Conservation (phyloP, 352 stramenopile species). For the Pythium scleroteichum region DNA sequence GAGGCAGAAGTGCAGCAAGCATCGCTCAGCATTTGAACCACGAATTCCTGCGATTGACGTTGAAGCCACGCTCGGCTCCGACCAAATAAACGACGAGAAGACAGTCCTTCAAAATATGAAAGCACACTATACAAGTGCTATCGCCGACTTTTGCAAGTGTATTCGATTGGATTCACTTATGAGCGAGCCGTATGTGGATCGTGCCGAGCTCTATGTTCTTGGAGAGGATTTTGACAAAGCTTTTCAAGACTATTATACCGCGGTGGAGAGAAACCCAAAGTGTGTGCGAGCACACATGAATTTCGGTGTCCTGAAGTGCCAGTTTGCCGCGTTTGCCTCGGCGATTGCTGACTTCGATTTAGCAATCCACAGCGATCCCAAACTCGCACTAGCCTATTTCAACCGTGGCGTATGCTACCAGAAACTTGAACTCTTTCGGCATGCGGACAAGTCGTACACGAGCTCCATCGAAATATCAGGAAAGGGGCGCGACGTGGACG, state of each 20-base stretch:
- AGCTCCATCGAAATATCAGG: conserved; percentile 46
- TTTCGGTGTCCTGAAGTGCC: conserved; percentile 74
- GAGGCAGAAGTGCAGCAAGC: conserved; percentile 11
- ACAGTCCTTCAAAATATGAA: conserved; percentile 58
- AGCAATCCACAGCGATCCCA: conserved; percentile 48
- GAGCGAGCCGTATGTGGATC: conserved; percentile 65
- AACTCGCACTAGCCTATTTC: conserved; percentile 46
- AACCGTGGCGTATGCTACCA: conserved; percentile 77
- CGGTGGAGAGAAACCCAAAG: conserved; percentile 51
- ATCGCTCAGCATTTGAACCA: conserved; percentile 45
- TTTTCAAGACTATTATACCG: conserved; percentile 59
- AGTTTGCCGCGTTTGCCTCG: conserved; percentile 60
- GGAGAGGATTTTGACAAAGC: conserved; percentile 62
- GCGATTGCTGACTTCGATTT: conserved; percentile 74
- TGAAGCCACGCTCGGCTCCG: conserved; percentile 40
- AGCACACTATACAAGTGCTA: conserved; percentile 42
- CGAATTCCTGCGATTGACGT: conserved; percentile 44
- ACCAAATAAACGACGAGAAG: conserved; percentile 52
- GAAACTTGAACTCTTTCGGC: conserved; percentile 59
- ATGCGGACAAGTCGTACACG: conserved; percentile 66
- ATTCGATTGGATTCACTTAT: conserved; percentile 59
- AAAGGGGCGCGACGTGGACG: conserved; percentile 43
- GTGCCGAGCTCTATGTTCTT: conserved; percentile 63
- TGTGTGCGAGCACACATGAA: conserved; percentile 58
- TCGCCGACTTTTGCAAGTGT: conserved; percentile 62